Percentiles rank a stretch among this genome's conserved stretches.
Conservation (phyloP, 148 eudicot species). For the Chenopodium formosanum region DNA sequence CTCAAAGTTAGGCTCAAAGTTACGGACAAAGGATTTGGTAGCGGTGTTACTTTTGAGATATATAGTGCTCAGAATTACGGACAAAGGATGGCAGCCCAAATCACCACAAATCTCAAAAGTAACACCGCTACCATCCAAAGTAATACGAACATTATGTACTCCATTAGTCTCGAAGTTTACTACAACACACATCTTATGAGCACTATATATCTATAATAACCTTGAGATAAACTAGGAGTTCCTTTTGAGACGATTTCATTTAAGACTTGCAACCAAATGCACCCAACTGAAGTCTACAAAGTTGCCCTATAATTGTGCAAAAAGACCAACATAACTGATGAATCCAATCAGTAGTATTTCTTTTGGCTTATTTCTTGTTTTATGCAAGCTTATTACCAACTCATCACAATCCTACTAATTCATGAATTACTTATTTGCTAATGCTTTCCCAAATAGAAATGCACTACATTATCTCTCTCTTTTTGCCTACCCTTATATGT, state of each 20-base stretch:
- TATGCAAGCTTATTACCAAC: neutral
- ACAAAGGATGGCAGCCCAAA: neutral
- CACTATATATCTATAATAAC: no score
- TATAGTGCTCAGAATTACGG: neutral
- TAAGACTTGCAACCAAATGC: neutral
- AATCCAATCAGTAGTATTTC: neutral
- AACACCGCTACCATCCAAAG: neutral
- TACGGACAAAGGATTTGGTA: no score
- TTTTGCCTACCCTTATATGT: constrained; percentile 44
- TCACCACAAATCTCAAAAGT: neutral
- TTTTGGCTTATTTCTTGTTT: neutral
- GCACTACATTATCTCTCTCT: constrained; percentile 36
- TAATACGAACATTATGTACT: no score
- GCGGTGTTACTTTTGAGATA: no score
- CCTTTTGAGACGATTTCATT: no score
- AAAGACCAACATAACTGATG: neutral
- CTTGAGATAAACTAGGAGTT: no score
- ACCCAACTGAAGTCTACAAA: neutral
- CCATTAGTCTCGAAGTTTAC: no score
- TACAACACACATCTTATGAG: no score
- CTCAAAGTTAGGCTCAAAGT: no score
- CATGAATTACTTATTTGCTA: constrained; percentile 7
- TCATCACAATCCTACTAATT: neutral
- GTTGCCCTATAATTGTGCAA: neutral
- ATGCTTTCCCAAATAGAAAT: constrained; percentile 39